A percentile compares a stretch with the other conserved stretches of the same genome.
phyloP scores from a whole-genome alignment of 768 basidiomycete genomes.

The Mycena leptocephala region DNA sequence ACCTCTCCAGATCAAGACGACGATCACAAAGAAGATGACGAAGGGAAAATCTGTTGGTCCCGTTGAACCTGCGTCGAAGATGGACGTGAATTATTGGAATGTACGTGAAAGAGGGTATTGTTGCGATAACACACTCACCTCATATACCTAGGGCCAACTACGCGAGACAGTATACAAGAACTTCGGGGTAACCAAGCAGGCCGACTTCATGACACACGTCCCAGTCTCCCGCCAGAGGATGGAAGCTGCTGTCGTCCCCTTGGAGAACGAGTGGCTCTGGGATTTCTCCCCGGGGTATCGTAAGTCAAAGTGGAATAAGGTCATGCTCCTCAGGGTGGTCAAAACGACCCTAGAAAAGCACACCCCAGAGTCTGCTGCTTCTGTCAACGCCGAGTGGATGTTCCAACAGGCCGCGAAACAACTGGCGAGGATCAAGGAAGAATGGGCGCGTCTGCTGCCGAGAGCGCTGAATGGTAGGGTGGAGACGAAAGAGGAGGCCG shows the following conservation, averaged over 20 bases:
- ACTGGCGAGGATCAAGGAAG: neutral
- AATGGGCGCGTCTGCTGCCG: constrained; percentile 1
- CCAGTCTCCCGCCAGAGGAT: constrained; percentile 3
- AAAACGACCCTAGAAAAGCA: neutral
- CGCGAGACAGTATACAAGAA: neutral
- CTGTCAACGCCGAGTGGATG: constrained; percentile 4
- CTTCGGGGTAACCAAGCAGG: neutral
- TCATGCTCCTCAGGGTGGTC: neutral
- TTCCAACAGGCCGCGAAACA: neutral
- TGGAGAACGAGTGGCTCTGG: constrained; percentile 9
- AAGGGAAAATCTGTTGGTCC: neutral
- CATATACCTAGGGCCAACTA: neutral
- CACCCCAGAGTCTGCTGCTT: neutral
- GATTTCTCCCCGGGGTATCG: neutral
- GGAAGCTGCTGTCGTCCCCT: neutral
- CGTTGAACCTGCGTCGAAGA: neutral
- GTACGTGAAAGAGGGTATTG: neutral
- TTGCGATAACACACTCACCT: neutral
- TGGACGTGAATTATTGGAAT: neutral
- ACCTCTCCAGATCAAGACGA: neutral
- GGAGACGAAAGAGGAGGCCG: neutral
- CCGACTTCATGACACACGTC: neutral
- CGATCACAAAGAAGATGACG: neutral
- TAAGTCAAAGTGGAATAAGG: neutral
- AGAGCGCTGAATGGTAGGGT: neutral